Percentiles rank a stretch among this genome's conserved stretches.
Evolutionary conservation across 768 basidiomycete species (phyloP).

Genomic region (Rickenella mellea): DNA sequence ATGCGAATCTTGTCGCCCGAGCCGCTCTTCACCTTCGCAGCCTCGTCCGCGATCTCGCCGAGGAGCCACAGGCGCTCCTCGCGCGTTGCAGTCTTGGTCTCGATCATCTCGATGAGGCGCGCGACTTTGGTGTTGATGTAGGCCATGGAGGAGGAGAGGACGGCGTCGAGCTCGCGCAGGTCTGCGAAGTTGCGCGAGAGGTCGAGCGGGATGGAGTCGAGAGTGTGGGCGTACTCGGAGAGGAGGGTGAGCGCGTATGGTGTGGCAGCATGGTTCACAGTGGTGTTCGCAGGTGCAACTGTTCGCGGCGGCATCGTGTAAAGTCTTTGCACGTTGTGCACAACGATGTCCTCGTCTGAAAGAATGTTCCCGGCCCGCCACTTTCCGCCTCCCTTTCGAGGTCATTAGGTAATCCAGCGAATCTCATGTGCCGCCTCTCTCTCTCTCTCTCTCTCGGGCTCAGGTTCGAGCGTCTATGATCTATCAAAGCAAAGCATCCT

Average conservation of each 20-base stretch:
- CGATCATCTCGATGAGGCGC: slow-evolving; percentile 66
- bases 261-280: slow-evolving; percentile 28
- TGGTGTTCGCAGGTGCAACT: too few relatives aligned
- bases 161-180: slow-evolving; percentile 96
- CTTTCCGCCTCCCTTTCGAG: too few relatives aligned
- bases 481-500: too few relatives aligned
- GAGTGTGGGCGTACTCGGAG: slow-evolving; percentile 80
- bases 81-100: slow-evolving; percentile 44
- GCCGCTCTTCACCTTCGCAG: slow-evolving; percentile 80
- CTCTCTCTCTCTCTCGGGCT: too few relatives aligned
- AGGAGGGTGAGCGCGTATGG: slow-evolving; percentile 62
- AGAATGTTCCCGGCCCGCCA: too few relatives aligned
- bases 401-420: too few relatives aligned
- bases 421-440: too few relatives aligned
- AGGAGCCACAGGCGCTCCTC: slow-evolving; percentile 80
- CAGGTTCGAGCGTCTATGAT: too few relatives aligned
- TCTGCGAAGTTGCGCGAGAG: slow-evolving; percentile 92
- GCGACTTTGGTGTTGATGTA: slow-evolving; percentile 76
- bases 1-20: slow-evolving; percentile 98
- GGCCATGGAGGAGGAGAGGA: slow-evolving; percentile 81
- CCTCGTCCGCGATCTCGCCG: slow-evolving; percentile 91
- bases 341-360: too few relatives aligned
- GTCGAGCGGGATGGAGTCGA: slow-evolving; percentile 89
- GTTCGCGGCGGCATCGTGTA: not conserved
- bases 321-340: too few relatives aligned